phyloP scores from a whole-genome alignment of 2,329 filamentous ascomycete species.

The Fusarium hainanense region DNA sequence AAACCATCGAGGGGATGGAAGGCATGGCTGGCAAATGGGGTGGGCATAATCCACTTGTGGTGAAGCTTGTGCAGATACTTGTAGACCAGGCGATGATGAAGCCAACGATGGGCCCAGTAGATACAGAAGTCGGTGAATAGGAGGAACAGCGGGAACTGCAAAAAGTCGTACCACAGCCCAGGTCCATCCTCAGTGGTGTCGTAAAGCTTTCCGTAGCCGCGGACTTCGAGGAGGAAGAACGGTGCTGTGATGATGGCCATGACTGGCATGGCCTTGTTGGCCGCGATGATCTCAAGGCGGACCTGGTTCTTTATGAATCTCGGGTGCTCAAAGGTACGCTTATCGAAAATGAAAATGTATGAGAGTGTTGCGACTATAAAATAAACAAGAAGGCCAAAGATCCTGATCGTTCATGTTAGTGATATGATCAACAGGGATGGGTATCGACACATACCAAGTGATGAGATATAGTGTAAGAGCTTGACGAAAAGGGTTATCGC shows the following conservation, averaged over 20 bases:
- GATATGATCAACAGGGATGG: neutral
- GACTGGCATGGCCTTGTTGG: conserved; percentile 78
- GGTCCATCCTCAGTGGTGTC: conserved; percentile 81
- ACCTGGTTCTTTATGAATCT: conserved; percentile 97
- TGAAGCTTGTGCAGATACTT: conserved; percentile 94
- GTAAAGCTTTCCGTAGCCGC: conserved; percentile 88
- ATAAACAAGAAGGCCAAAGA: conserved; percentile 87
- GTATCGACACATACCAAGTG: conserved; percentile 74
- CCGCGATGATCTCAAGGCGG: conserved; percentile 83
- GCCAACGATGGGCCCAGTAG: conserved; percentile 89
- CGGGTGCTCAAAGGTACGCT: conserved; percentile 86
- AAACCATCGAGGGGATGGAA: conserved; percentile 96
- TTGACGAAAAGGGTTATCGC: conserved; percentile 84
- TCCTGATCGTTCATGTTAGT: conserved; percentile 60
- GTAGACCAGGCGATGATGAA: conserved; percentile 83
- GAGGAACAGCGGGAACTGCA: conserved; percentile 90
- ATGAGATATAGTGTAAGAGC: conserved; percentile 81
- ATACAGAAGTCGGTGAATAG: conserved; percentile 89
- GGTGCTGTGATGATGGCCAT: conserved; percentile 86
- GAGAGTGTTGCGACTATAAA: conserved; percentile 85
- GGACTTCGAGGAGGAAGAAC: conserved; percentile 84
- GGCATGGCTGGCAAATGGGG: conserved; percentile 89
- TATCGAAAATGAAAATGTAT: conserved; percentile 91
- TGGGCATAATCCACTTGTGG: conserved; percentile 99
- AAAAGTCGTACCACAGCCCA: conserved; percentile 78